These are phyloP conservation scores for Microcyclospora pomicola DNA, from an alignment of 2,329 filamentous ascomycete species.

Conservation along the genomic window DNA sequence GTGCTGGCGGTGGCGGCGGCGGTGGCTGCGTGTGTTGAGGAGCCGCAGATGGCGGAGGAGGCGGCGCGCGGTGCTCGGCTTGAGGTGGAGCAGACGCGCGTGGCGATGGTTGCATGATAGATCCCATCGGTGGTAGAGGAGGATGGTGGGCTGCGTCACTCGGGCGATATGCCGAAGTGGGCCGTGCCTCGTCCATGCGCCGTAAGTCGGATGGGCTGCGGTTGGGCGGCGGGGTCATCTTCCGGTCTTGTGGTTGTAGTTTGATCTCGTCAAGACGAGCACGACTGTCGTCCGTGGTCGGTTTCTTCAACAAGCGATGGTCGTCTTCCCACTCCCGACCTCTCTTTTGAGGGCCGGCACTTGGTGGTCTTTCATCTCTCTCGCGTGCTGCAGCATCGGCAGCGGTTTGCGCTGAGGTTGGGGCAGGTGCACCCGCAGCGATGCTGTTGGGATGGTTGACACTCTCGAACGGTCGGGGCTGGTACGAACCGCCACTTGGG, in stretches of 20 bases:
- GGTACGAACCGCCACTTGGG: conserved; percentile 37
- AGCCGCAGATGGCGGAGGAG: conserved; percentile 33
- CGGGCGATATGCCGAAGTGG: conserved; percentile 61
- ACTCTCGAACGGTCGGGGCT: conserved; percentile 66
- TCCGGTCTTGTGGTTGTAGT: conserved; percentile 45
- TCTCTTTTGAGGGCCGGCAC: conserved; percentile 64
- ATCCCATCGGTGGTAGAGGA: conserved; percentile 42
- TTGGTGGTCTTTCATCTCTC: conserved; percentile 60
- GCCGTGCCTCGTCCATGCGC: conserved; percentile 50
- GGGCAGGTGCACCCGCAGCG: conserved; percentile 55
- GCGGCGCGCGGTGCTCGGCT: conserved; percentile 26
- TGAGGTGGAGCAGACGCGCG: conserved; percentile 39
- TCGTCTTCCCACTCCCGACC: conserved; percentile 90
- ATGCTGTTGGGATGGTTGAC: conserved; percentile 55
- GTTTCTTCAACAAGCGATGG: conserved; percentile 55
- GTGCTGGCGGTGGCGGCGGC: conserved; percentile 26
- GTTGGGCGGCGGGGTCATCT: conserved; percentile 49
- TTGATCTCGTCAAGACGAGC: conserved; percentile 75
- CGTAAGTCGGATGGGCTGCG: conserved; percentile 62
- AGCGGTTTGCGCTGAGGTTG: conserved; percentile 41
- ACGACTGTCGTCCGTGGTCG: conserved; percentile 74
- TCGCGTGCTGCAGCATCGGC: conserved; percentile 55
- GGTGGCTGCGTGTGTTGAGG: conserved; percentile 27
- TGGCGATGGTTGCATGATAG: conserved; percentile 33
- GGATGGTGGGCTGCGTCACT: conserved; percentile 86